Base-by-base conservation (phyloP, 495 filamentous ascomycete species). In the Stereocaulon alpinum region DNA sequence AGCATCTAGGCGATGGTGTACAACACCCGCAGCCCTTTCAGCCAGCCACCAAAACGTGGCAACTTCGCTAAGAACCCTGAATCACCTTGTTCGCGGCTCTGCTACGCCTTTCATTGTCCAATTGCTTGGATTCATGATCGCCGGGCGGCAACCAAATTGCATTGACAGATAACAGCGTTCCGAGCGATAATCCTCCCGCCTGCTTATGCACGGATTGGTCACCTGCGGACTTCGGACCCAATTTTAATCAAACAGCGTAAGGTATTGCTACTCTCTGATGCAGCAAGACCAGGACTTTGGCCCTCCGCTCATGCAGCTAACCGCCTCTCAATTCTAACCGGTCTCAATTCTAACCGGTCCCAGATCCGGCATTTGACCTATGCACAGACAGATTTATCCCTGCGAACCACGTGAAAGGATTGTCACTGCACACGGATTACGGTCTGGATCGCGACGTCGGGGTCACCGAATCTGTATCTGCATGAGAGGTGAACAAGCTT, bases 11-110 rank as follows among this genome's bases (percentile, higher is more conserved):
- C 30, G 17, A 34, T 20, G 30, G 27, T 52, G 49, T 52, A 29
- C 49, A 27, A 52, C 49, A 52, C 49, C 49, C 49, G 49, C 49
- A 52, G 49, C 49, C 11, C 49, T 34, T 52, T 52, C 49, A 52
- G 49, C 49, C 49, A 52, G 49, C 49, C 49, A 52, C 49, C 49
- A 52, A 32, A 15, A 32, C 34, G 49, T 29, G 29, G 49, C n/a
- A 29, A 52, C 49, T 6, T 51, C n/a, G 15, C 49, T 51, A 18
- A 51, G 14, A 34, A 51, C 49, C 49, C 49, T 52, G 34, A 52
- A 52, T 18, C 34, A 52, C 49, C 49, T 52, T 52, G 34, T 52
- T 52, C 49, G 49, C 49, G 30, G 49, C 49, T 51, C 49, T 51
- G 49, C 49, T 30, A 17, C 41, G n/a, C 15, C 3, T 12, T 18